phyloP scores from a whole-genome alignment of 176 grass and related monocot genomes.

The Eleusine indica region DNA sequence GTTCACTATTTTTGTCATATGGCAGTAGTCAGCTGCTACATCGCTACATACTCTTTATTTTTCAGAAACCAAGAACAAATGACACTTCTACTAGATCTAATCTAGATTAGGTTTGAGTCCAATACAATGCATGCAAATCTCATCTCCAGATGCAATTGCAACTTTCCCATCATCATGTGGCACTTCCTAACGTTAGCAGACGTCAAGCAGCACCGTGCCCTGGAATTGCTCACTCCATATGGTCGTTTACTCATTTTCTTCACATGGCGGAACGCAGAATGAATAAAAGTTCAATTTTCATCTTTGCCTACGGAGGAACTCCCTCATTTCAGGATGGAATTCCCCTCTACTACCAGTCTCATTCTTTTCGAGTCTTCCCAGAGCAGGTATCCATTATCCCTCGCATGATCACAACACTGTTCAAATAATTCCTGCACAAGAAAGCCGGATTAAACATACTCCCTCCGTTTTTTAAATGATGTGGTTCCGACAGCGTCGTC shows the following conservation, averaged over 20 bases:
- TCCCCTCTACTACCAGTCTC: constrained; percentile 69
- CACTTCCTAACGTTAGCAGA: background rate
- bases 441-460: background rate
- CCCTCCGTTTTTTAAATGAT: too few relatives aligned
- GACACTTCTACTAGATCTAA: background rate
- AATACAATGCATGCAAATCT: too few relatives aligned
- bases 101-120: background rate
- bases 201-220: background rate
- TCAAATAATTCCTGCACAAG: constrained; percentile 82
- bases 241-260: background rate
- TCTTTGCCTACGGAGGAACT: constrained; percentile 71
- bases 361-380: constrained; percentile 77
- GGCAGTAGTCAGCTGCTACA: too few relatives aligned
- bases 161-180: background rate
- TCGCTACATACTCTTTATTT: too few relatives aligned
- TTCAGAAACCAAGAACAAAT: background rate
- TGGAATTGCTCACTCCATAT: background rate
- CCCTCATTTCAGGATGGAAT: constrained; percentile 77
- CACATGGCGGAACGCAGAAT: background rate
- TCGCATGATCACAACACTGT: constrained; percentile 72
- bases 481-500: too few relatives aligned
- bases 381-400: constrained; percentile 71
- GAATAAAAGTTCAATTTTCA: constrained; percentile 14
- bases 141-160: background rate
- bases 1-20: too few relatives aligned